These are phyloP conservation scores for Takashimella tepidaria DNA, from an alignment of 1,284 basidiomycete species.

Conservation along the genomic window DNA sequence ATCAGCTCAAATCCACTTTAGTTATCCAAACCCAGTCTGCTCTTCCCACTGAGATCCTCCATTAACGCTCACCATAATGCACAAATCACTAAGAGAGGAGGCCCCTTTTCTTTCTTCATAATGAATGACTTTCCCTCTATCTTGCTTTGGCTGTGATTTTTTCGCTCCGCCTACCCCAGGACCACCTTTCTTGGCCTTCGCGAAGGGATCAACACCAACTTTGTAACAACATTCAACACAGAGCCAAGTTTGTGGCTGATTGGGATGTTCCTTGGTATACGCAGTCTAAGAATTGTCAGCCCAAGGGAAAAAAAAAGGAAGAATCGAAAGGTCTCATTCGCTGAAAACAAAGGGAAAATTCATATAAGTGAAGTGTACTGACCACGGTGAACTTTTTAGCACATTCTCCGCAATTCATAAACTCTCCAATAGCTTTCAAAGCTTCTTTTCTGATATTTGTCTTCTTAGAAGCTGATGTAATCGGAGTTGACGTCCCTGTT, in stretches of 20 bases:
- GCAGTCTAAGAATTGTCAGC: slow-evolving; percentile 57
- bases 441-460: slow-evolving; percentile 43
- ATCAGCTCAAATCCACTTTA: not conserved
- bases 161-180: slow-evolving; percentile 48
- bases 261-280: slow-evolving; percentile 65
- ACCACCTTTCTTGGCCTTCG: slow-evolving; percentile 59
- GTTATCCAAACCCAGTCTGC: no score
- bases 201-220: slow-evolving; percentile 69
- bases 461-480: slow-evolving; percentile 41
- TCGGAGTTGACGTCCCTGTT: slow-evolving; percentile 1
- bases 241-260: slow-evolving; percentile 62
- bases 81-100: slow-evolving; percentile 66
- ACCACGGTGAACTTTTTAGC: slow-evolving; percentile 83
- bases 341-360: not conserved
- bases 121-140: slow-evolving; percentile 52
- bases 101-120: slow-evolving; percentile 65
- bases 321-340: no score
- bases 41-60: no score
- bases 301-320: no score
- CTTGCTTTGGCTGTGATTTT: slow-evolving; percentile 49
- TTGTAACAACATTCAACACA: slow-evolving; percentile 74
- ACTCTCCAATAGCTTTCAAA: slow-evolving; percentile 68
- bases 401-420: slow-evolving; percentile 77
- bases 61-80: slow-evolving; percentile 61
- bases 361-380: slow-evolving; percentile 43